Evolutionary conservation across 202 grass and related monocot genomes (phyloP), one percentile per base, ranked within the genome.

Genomic region (Eragrostis tef): DNA sequence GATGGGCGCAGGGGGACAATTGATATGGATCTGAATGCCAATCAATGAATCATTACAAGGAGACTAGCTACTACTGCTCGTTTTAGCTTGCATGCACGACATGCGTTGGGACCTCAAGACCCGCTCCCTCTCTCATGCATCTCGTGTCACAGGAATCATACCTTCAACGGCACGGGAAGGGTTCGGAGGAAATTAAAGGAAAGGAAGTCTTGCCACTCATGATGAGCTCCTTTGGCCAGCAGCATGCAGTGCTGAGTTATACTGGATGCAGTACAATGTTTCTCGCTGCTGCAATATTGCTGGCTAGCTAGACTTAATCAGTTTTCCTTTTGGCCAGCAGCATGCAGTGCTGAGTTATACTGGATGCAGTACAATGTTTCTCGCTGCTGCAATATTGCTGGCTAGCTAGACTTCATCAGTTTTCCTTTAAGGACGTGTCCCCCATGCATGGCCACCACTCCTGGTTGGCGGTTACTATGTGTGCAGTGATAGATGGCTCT

Each of bases 1-100:
- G 79, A 66, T 78, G 74, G 39, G 46, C 0, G 52, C 83, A 86
- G 87, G 83, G 88, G 73, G 67, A 74, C 88, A 89, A 89, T 89
- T 89, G 53, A 86, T 86, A 83, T 86, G 74, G 88, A 86, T 70
- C 88, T 83, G 88, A 64, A 51, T 69, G 27, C 7, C 54, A 25
- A 69, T 86, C 14, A 81, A 81, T 86, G 77, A n/a, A n/a, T n/a
- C n/a, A 71, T 81, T 45, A 71, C 77, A 63, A 78, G 21, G 75
- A 39, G 70, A 7, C 61, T 26, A 11, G 67, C 81, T 57, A 11
- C 39, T 27, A 9, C 50, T 41, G 79, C 56, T 70, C 27, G 49
- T 39, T 15, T 62, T 57, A 45, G 49, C 80, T 58, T 43, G 49
- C 51, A 57, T 49, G 65, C 75, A 75, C 22, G 6, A 61, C 19